Percentiles rank a stretch among this genome's conserved stretches.
Evolutionary conservation across 2,329 filamentous ascomycete genomes (phyloP).

Genomic region (Ploettnerulaceae sp.): DNA sequence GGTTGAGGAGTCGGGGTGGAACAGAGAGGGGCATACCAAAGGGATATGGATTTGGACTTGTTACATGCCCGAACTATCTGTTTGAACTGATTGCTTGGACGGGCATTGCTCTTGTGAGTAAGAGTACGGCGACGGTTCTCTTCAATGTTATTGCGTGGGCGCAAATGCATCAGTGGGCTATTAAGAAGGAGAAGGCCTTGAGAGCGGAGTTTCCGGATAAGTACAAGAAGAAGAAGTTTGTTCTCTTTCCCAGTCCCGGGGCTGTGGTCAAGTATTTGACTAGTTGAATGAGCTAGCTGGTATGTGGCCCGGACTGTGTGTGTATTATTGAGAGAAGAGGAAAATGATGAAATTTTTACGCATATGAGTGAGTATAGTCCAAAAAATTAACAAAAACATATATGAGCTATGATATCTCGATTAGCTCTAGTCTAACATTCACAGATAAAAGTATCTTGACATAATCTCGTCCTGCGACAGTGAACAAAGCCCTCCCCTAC

Average conservation of each 20-base stretch:
- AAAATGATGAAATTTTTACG: too few species aligned
- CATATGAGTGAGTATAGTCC: too few species aligned
- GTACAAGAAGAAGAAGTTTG: constrained; percentile 91
- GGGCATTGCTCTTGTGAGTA: constrained; percentile 73
- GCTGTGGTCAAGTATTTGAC: constrained; percentile 16
- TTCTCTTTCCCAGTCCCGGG: constrained; percentile 48
- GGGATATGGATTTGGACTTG: constrained; percentile 77
- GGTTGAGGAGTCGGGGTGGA: constrained; percentile 71
- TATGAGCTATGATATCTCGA: too few species aligned
- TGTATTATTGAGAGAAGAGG: too few species aligned
- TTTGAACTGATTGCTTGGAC: constrained; percentile 87
- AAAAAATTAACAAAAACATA: too few species aligned
- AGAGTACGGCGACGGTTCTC: constrained; percentile 70
- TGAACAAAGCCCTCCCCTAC: too few species aligned
- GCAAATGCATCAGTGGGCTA: constrained; percentile 85
- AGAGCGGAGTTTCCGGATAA: constrained; percentile 85
- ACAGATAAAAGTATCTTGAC: too few species aligned
- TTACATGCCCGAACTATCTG: constrained; percentile 97
- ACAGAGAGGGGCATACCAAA: constrained; percentile 83
- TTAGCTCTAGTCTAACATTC: too few species aligned
- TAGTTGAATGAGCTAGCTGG: background rate
- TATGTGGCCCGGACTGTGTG: background rate
- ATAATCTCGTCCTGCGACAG: too few species aligned
- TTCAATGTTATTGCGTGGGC: constrained; percentile 69
- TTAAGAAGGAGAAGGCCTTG: constrained; percentile 87